A percentile compares a stretch with the other conserved stretches of the same genome.
phyloP scores from a whole-genome alignment of 805 yeast genomes.

The Starmera quercuum region DNA sequence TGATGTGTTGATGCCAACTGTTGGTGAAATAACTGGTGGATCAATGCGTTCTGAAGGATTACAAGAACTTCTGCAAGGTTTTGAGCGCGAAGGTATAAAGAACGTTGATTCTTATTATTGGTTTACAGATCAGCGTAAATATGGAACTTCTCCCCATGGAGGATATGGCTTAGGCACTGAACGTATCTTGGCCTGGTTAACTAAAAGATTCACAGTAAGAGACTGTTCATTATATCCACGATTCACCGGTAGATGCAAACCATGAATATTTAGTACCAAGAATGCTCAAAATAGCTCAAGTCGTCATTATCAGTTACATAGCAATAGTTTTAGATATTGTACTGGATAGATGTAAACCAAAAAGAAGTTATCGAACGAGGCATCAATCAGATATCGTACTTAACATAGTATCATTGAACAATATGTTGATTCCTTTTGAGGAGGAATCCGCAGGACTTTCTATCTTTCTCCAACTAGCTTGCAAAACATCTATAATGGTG shows the following conservation, averaged over 20 bases:
- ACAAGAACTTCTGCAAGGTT: constrained; percentile 82
- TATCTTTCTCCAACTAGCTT: too few relatives aligned
- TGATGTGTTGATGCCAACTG: constrained; percentile 97
- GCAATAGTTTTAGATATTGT: too few relatives aligned
- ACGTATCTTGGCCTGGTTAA: constrained; percentile 96
- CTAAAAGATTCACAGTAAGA: constrained; percentile 96
- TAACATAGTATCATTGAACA: too few relatives aligned
- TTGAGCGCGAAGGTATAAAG: constrained; percentile 86
- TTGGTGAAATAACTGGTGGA: constrained; percentile 98
- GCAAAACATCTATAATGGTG: too few relatives aligned
- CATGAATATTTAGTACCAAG: constrained; percentile 41
- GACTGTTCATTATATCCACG: constrained; percentile 98
- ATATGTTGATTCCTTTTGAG: too few relatives aligned
- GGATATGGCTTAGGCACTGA: constrained; percentile 99
- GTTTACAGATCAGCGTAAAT: constrained; percentile 92
- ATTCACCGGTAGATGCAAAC: constrained; percentile 96
- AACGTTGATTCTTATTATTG: constrained; percentile 77
- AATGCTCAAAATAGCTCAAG: too few relatives aligned
- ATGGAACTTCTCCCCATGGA: constrained; percentile 98
- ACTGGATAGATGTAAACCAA: too few relatives aligned
- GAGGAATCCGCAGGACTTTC: too few relatives aligned
- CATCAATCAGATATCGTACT: too few relatives aligned
- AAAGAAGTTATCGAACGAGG: too few relatives aligned
- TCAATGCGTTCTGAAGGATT: constrained; percentile 89
- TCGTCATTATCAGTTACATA: too few relatives aligned